A percentile compares a stretch with the other conserved stretches of the same genome.
These are phyloP conservation scores for Leptoxyphium fumago DNA, from an alignment of 2,329 filamentous ascomycete genomes.

Conservation along the genomic window DNA sequence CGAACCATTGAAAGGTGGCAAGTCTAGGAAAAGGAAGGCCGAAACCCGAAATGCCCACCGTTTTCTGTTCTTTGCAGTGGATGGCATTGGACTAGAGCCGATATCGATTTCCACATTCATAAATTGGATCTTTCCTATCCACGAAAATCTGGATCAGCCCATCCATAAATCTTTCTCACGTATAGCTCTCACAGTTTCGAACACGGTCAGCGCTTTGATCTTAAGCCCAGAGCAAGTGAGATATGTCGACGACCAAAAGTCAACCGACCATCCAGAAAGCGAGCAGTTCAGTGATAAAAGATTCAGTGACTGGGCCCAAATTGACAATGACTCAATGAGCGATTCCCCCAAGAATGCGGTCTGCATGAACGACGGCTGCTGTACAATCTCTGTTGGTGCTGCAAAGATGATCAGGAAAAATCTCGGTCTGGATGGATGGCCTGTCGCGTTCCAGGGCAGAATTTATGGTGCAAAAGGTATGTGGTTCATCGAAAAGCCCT, in stretches of 20 bases:
- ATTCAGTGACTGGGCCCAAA: slow-evolving; percentile 3
- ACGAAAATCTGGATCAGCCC: slow-evolving; percentile 19
- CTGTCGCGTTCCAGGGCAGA: slow-evolving; percentile 53
- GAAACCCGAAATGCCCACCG: slow-evolving; percentile 4
- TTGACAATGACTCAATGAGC: slow-evolving; percentile 9
- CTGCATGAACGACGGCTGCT: slow-evolving; percentile 42
- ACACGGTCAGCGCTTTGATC: slow-evolving; percentile 21
- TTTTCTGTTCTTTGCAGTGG: slow-evolving; percentile 12
- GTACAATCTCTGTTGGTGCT: slow-evolving; percentile 46
- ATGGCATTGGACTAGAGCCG: slow-evolving; percentile 6
- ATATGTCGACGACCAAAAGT: slow-evolving; percentile 15
- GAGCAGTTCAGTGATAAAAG: slow-evolving; percentile 21
- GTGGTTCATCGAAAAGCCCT: slow-evolving; percentile 47
- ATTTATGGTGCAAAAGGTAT: slow-evolving; percentile 62
- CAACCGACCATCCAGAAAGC: slow-evolving; percentile 22
- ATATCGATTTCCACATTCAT: slow-evolving; percentile 18
- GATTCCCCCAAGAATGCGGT: too few species aligned
- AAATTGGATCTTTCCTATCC: slow-evolving; percentile 26
- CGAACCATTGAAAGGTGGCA: slow-evolving; percentile 18
- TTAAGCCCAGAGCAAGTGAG: slow-evolving; percentile 25
- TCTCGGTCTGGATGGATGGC: slow-evolving; percentile 40
- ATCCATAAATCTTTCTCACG: slow-evolving; percentile 30
- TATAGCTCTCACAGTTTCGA: slow-evolving; percentile 27
- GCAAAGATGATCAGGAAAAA: slow-evolving; percentile 36
- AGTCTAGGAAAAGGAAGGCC: slow-evolving; percentile 1